These are phyloP conservation scores for Calophaca sinica DNA, from an alignment of 306 rosid genomes.

Conservation along the genomic window DNA sequence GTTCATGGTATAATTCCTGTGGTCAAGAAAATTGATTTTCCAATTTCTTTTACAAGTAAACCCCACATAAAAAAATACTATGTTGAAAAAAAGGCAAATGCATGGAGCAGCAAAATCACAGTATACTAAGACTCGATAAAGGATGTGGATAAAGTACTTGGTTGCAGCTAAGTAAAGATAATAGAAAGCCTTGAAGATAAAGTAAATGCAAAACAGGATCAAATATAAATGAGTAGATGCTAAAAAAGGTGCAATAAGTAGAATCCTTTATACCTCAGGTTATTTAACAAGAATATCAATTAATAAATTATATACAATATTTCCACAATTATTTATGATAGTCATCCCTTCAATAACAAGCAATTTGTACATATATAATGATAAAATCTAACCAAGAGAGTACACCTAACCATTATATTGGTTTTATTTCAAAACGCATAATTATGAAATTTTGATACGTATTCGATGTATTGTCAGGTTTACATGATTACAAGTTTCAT, in stretches of 20 bases:
- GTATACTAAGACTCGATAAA: conserved; percentile 5
- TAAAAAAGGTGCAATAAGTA: conserved; percentile 6
- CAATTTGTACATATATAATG: conserved; percentile 2
- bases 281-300: background rate
- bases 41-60: conserved; percentile 19
- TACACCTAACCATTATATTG: no score
- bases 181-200: conserved; percentile 33
- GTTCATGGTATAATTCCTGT: conserved; percentile 84
- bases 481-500: background rate
- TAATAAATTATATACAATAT: background rate
- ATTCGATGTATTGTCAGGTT: background rate
- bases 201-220: conserved; percentile 15
- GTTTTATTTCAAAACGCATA: no score
- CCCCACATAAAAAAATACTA: background rate
- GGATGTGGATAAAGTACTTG: background rate
- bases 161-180: conserved; percentile 15
- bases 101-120: conserved; percentile 16
- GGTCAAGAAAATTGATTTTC: conserved; percentile 30
- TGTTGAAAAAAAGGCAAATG: conserved; percentile 33
- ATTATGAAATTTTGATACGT: conserved; percentile 7
- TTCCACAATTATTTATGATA: conserved; percentile 17
- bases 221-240: background rate
- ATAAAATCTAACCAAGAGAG: no score
- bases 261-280: conserved; percentile 6
- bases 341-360: conserved; percentile 19